Conservation (phyloP, 768 basidiomycete genomes). For the Leccinum imitatum region DNA sequence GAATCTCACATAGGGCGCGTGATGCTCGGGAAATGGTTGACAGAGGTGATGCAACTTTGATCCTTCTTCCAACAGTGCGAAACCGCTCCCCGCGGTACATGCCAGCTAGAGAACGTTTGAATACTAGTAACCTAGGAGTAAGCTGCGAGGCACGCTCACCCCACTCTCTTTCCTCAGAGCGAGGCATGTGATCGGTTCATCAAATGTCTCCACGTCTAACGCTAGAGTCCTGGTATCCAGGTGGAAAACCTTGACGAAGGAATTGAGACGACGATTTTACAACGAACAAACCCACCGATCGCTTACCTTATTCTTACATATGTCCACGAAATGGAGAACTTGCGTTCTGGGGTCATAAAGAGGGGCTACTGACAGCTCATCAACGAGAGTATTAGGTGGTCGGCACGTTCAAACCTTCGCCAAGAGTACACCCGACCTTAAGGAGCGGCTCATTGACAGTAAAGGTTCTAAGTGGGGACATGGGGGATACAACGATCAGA, state of each 20-base stretch:
- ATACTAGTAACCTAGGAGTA: not conserved
- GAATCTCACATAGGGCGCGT: constrained; percentile 52
- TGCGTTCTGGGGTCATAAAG: constrained; percentile 55
- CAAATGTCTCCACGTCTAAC: constrained; percentile 47
- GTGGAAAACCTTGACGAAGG: constrained; percentile 22
- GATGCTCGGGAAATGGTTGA: constrained; percentile 47
- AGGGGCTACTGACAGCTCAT: constrained; percentile 43
- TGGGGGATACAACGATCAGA: constrained; percentile 1
- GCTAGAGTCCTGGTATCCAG: constrained; percentile 43
- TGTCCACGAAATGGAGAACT: constrained; percentile 69
- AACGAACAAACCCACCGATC: not conserved
- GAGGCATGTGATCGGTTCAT: constrained; percentile 57
- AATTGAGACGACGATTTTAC: not conserved
- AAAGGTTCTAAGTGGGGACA: constrained; percentile 20
- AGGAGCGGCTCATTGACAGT: constrained; percentile 43
- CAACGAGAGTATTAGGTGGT: not conserved
- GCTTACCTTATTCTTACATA: constrained; percentile 30
- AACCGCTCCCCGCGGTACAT: constrained; percentile 24
- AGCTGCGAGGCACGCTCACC: constrained; percentile 1
- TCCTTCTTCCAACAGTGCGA: constrained; percentile 15
- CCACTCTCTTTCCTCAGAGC: constrained; percentile 44
- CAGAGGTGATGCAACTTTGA: constrained; percentile 50
- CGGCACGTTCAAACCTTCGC: constrained; percentile 50
- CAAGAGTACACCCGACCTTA: constrained; percentile 53
- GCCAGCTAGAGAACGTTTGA: constrained; percentile 13